These are phyloP conservation scores for Atkinsonella hypoxylon DNA, from an alignment of 2,329 filamentous ascomycete species.

Conservation along the genomic window DNA sequence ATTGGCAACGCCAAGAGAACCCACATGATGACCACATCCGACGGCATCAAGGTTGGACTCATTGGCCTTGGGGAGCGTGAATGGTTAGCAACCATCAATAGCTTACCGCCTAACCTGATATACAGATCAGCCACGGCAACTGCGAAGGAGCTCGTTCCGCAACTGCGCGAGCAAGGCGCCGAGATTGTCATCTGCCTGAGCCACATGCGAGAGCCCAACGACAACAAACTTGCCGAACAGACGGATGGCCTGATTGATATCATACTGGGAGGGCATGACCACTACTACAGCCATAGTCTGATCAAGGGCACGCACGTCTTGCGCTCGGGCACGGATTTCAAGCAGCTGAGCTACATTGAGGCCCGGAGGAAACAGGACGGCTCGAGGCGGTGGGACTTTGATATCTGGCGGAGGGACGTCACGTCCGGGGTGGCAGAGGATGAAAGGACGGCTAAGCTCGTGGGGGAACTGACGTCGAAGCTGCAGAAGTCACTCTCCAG, in stretches of 20 bases:
- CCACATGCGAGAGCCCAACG: slow-evolving; percentile 81
- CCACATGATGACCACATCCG: slow-evolving; percentile 64
- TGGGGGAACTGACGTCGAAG: slow-evolving; percentile 57
- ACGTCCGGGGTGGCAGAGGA: slow-evolving; percentile 57
- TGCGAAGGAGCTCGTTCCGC: slow-evolving; percentile 62
- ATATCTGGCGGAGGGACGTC: slow-evolving; percentile 64
- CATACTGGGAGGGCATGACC: slow-evolving; percentile 80
- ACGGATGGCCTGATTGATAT: slow-evolving; percentile 68
- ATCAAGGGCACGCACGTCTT: slow-evolving; percentile 74
- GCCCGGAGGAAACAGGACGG: slow-evolving; percentile 44
- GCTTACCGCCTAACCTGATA: slow-evolving; percentile 66
- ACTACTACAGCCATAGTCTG: slow-evolving; percentile 69
- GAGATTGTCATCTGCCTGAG: slow-evolving; percentile 75
- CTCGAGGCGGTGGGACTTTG: slow-evolving; percentile 57
- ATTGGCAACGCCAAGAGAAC: slow-evolving; percentile 68
- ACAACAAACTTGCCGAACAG: slow-evolving; percentile 70
- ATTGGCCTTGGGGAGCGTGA: slow-evolving; percentile 80
- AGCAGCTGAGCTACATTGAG: slow-evolving; percentile 82
- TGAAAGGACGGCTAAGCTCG: slow-evolving; percentile 44
- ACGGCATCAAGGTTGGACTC: slow-evolving; percentile 75
- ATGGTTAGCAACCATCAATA: slow-evolving; percentile 84
- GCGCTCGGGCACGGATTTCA: slow-evolving; percentile 85
- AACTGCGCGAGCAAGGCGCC: slow-evolving; percentile 62
- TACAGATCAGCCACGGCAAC: slow-evolving; percentile 70
- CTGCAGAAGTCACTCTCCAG: slow-evolving; percentile 70